Evolutionary conservation across 2,329 filamentous ascomycete species (phyloP).

Genomic region (Xylariaceae sp.): DNA sequence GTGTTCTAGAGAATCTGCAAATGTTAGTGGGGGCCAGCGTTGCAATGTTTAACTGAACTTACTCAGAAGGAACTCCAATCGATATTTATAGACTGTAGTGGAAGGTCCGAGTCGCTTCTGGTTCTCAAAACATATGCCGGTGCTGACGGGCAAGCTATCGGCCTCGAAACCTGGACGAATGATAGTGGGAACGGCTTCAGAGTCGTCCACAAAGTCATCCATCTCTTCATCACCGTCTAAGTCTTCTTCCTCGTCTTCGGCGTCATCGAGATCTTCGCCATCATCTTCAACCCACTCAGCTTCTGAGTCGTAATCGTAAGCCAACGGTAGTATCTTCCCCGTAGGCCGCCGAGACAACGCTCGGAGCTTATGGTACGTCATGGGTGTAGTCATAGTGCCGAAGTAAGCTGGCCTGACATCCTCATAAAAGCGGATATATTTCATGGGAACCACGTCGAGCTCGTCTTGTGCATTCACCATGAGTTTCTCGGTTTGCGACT

Average conservation of each 20-base stretch:
- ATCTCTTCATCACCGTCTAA: conserved; percentile 79
- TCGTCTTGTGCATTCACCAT: conserved; percentile 45
- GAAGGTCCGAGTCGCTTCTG: conserved; percentile 53
- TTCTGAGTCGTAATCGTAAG: conserved; percentile 88
- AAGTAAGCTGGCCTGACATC: conserved; percentile 74
- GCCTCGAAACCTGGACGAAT: conserved; percentile 53
- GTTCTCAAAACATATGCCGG: conserved; percentile 85
- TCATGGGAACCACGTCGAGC: conserved; percentile 62
- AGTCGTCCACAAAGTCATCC: conserved; percentile 89
- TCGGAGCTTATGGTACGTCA: conserved; percentile 56
- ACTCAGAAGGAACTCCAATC: conserved; percentile 79
- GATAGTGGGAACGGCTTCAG: conserved; percentile 64
- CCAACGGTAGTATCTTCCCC: conserved; percentile 64
- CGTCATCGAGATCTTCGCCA: conserved; percentile 61
- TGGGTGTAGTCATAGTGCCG: conserved; percentile 72
- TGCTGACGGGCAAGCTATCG: conserved; percentile 77
- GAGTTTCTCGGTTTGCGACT: conserved; percentile 49
- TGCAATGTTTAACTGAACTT: conserved; percentile 45
- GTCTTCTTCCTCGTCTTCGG: conserved; percentile 72
- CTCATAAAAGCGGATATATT: conserved; percentile 66
- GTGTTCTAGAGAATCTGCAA: conserved; percentile 54
- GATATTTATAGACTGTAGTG: conserved; percentile 64
- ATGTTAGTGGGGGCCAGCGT: conserved; percentile 29
- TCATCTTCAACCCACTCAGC: conserved; percentile 82
- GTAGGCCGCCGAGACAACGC: conserved; percentile 62